These are phyloP conservation scores for Clitoria ternatea DNA, from an alignment of 306 rosid genomes.

Conservation along the genomic window DNA sequence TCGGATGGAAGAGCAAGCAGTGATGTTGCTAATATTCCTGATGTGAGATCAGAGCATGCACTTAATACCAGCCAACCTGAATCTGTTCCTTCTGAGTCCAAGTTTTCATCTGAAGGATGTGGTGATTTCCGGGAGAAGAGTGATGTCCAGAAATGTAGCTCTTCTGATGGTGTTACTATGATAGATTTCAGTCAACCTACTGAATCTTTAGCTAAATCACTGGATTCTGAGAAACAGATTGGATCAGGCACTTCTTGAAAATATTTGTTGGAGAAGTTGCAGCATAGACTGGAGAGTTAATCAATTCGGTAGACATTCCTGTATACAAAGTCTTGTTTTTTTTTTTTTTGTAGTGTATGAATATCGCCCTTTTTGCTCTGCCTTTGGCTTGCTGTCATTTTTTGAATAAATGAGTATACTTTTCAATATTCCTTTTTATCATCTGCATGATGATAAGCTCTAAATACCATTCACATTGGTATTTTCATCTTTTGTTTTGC, in stretches of 20 bases:
- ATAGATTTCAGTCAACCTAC: slow-evolving; percentile 27
- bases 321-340: neutral
- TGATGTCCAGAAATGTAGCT: slow-evolving; percentile 23
- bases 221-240: neutral
- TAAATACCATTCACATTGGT: too few relatives aligned
- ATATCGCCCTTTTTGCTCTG: neutral
- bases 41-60: neutral
- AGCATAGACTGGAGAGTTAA: slow-evolving; percentile 18
- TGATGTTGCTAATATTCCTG: neutral
- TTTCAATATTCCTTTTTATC: neutral
- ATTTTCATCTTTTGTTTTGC: too few relatives aligned
- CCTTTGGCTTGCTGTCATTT: neutral
- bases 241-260: slow-evolving; percentile 16
- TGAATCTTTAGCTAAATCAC: slow-evolving; percentile 22
- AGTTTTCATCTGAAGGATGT: slow-evolving; percentile 15
- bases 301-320: slow-evolving; percentile 2
- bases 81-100: slow-evolving; percentile 10
- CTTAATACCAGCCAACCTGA: slow-evolving; percentile 9
- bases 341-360: neutral
- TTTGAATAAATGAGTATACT: neutral
- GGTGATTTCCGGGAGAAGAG: slow-evolving; percentile 13
- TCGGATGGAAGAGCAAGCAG: slow-evolving; percentile 5
- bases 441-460: neutral
- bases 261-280: neutral
- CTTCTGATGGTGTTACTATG: slow-evolving; percentile 21